Base-by-base conservation (phyloP, 108 stramenopile species). In the Poteriospumella lacustris region DNA sequence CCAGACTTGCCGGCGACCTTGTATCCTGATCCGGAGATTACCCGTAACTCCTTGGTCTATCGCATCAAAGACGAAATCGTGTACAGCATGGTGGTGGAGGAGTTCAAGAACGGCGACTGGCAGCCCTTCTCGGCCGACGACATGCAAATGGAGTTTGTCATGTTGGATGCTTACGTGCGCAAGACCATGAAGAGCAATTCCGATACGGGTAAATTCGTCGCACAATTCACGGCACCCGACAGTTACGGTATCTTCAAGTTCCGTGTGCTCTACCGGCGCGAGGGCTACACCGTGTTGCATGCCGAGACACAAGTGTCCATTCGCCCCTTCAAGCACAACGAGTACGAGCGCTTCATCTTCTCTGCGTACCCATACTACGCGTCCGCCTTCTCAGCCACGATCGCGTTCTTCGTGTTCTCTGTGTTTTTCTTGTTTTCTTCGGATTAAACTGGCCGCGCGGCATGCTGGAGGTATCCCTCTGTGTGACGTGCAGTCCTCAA, bases 91-190 rank as follows among this genome's bases (percentile, higher is more conserved):
- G 62, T 76, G 40, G 42, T 87, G 26, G 81, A 86, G 34, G 81
- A 82, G 81, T 86, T 44, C 43, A 79, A 80, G 26, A 26, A 76
- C 41, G 85, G 83, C 0, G 80, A 58, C 15, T 87, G 86, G 86
- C 15, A 40, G 9, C 86, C 86, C 9, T 85, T 79, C 43, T 29
- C 72, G 34, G 79, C 85, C 1, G 79, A 80, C 0, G 86, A 87
- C 33, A 83, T 87, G 42, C 83, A 85, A 80, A 77, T 87, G 58
- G 86, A 87, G 79, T 87, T 87, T 47, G 85, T 87, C 56, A 87
- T 87, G 86, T 84, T 87, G 39, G 86, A 87, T 79, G 70, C 86
- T n/a, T 81, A 84, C 43, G 68, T 85, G 41, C 52, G 86, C 9
- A 85, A 73, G 1, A 83, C 83, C 9, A 64, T 87, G 34, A 78